Evolutionary conservation across 768 basidiomycete species (phyloP).

Genomic region (Galerina sulciceps): DNA sequence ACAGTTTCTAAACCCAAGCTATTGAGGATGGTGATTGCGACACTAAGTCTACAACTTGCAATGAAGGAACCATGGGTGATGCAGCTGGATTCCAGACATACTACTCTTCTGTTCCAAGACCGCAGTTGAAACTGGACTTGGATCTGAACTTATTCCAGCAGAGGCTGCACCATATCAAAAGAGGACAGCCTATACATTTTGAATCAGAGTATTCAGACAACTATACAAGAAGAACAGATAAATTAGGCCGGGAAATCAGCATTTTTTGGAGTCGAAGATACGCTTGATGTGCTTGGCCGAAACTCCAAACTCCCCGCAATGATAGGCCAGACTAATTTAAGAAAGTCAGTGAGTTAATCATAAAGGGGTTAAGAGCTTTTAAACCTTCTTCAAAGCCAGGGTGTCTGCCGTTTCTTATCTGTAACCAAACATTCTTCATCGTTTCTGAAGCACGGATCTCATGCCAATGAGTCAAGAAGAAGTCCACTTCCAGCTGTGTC

Average conservation of each 20-base stretch:
- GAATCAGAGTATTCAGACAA: no score
- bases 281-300: slow-evolving; percentile 38
- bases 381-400: slow-evolving; percentile 88
- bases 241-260: not conserved
- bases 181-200: no score
- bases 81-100: no score
- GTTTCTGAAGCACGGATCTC: slow-evolving; percentile 83
- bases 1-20: no score
- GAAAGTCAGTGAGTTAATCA: not conserved
- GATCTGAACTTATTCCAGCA: no score
- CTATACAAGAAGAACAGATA: no score
- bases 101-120: no score
- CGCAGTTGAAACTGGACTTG: no score
- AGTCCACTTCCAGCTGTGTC: slow-evolving; percentile 66
- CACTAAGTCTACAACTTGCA: no score
- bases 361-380: not conserved
- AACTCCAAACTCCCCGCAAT: slow-evolving; percentile 69
- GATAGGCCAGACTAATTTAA: slow-evolving; percentile 62
- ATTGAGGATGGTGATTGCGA: no score
- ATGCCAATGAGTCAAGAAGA: slow-evolving; percentile 81
- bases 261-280: slow-evolving; percentile 10
- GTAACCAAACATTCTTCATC: slow-evolving; percentile 84
- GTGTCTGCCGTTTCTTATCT: slow-evolving; percentile 82
- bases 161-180: no score
- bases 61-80: no score